Conservation (phyloP, 164 flowering plant species). For the Platanus orientalis region DNA sequence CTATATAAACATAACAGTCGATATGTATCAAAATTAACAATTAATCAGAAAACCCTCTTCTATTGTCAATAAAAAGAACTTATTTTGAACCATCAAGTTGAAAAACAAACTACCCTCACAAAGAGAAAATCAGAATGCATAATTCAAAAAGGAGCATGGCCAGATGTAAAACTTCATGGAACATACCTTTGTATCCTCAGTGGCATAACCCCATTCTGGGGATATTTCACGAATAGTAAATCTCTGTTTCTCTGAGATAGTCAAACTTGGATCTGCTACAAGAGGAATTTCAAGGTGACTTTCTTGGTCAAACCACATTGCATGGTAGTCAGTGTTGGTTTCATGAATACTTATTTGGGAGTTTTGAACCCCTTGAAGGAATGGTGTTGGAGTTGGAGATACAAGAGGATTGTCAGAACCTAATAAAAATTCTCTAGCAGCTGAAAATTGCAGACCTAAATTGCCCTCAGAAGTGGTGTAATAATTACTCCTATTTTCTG, state of each 20-base stretch:
- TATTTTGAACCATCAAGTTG: too few species aligned
- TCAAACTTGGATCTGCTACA: constrained; percentile 41
- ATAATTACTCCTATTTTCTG: constrained; percentile 16
- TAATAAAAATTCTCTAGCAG: constrained; percentile 18
- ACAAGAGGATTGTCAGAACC: constrained; percentile 21
- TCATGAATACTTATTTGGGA: constrained; percentile 22
- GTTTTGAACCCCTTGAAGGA: constrained; percentile 31
- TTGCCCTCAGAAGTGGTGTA: constrained; percentile 6
- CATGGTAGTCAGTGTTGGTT: constrained; percentile 27
- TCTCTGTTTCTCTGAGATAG: constrained; percentile 55
- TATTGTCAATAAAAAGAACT: too few species aligned
- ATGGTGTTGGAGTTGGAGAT: constrained; percentile 34
- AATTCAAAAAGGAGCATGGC: neutral
- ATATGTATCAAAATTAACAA: too few species aligned
- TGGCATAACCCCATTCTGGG: constrained; percentile 83
- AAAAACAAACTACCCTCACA: too few species aligned
- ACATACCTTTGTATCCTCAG: constrained; percentile 72
- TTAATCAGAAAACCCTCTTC: too few species aligned
- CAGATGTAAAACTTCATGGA: neutral
- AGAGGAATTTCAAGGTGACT: constrained; percentile 29
- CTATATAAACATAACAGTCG: too few species aligned
- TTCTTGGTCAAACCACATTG: constrained; percentile 38
- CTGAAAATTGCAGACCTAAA: constrained; percentile 16
- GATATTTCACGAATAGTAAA: constrained; percentile 76
- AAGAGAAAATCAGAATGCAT: neutral